These are phyloP conservation scores for Colletotrichum neosansevieriae DNA, from an alignment of 2,329 filamentous ascomycete species.

Conservation along the genomic window DNA sequence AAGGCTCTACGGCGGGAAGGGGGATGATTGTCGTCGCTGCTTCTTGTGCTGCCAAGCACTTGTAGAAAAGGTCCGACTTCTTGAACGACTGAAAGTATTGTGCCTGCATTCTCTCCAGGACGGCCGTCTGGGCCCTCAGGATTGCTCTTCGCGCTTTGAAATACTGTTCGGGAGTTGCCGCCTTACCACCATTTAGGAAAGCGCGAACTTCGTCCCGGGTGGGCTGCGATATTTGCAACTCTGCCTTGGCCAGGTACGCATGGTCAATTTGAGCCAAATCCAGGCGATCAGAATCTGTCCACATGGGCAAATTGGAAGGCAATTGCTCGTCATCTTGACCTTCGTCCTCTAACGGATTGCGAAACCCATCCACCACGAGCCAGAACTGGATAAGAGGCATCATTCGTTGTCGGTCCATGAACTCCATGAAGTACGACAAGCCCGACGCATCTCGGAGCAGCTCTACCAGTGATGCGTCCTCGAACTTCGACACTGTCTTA, in stretches of 20 bases:
- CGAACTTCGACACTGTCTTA: slow-evolving; percentile 66
- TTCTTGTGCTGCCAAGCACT: slow-evolving; percentile 92
- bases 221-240: slow-evolving; percentile 80
- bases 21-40: slow-evolving; percentile 55
- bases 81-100: slow-evolving; percentile 88
- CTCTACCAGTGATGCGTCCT: slow-evolving; percentile 83
- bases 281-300: slow-evolving; percentile 85
- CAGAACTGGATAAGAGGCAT: slow-evolving; percentile 97
- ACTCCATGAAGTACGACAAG: slow-evolving; percentile 99
- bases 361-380: slow-evolving; percentile 96
- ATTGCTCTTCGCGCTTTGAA: slow-evolving; percentile 84
- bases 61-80: slow-evolving; percentile 94
- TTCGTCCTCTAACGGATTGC: slow-evolving; percentile 89
- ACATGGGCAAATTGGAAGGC: slow-evolving; percentile 72
- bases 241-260: slow-evolving; percentile 84
- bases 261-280: slow-evolving; percentile 94
- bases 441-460: slow-evolving; percentile 91
- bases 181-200: slow-evolving; percentile 83
- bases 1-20: slow-evolving; percentile 24
- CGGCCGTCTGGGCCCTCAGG: slow-evolving; percentile 82
- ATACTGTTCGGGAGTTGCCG: slow-evolving; percentile 85
- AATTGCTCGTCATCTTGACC: slow-evolving; percentile 77
- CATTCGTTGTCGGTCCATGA: slow-evolving; percentile 91
- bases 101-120: slow-evolving; percentile 86
- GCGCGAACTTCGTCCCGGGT: slow-evolving; percentile 77